Evolutionary conservation across 495 filamentous ascomycete genomes (phyloP).

Genomic region (Talaromyces adpressus): DNA sequence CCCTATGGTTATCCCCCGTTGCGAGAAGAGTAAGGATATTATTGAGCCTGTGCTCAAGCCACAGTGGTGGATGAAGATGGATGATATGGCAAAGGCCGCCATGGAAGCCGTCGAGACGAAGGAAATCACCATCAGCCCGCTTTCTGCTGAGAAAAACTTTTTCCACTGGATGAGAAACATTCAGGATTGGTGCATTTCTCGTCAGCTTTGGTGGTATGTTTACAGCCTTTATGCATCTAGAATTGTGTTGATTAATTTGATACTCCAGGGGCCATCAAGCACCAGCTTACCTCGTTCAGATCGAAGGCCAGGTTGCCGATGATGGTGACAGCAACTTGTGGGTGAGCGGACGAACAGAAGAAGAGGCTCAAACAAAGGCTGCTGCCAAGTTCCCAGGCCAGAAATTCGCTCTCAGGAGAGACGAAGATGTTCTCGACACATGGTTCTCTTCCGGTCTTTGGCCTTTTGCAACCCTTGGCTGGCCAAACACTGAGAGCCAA

Average conservation of each 20-base stretch:
- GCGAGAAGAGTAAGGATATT: slow-evolving; percentile 67
- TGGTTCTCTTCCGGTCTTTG: slow-evolving; percentile 80
- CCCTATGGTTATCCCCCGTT: slow-evolving; percentile 73
- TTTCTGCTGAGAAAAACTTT: slow-evolving; percentile 62
- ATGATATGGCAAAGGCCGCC: slow-evolving; percentile 49
- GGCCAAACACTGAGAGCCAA: slow-evolving; percentile 56
- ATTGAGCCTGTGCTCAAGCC: slow-evolving; percentile 77
- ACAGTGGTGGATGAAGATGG: slow-evolving; percentile 72
- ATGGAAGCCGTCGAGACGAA: slow-evolving; percentile 62
- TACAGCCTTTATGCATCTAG: not conserved
- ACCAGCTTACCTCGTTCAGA: slow-evolving; percentile 64
- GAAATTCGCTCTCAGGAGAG: slow-evolving; percentile 58
- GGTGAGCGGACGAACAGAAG: slow-evolving; percentile 61
- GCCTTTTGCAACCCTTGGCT: slow-evolving; percentile 79
- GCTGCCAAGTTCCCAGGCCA: slow-evolving; percentile 60
- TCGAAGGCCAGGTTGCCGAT: slow-evolving; percentile 54
- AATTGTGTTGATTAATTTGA: not conserved
- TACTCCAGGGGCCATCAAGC: slow-evolving; percentile 54
- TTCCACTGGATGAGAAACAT: slow-evolving; percentile 65
- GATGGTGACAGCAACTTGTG: slow-evolving; percentile 52
- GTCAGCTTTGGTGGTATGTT: slow-evolving; percentile 70
- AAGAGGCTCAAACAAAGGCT: slow-evolving; percentile 58
- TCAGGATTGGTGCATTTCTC: slow-evolving; percentile 76
- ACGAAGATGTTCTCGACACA: slow-evolving; percentile 72
- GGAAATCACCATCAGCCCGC: slow-evolving; percentile 64